Evolutionary conservation across 148 eudicot species (phyloP).

Genomic region (Rhododendron griersonianum): DNA sequence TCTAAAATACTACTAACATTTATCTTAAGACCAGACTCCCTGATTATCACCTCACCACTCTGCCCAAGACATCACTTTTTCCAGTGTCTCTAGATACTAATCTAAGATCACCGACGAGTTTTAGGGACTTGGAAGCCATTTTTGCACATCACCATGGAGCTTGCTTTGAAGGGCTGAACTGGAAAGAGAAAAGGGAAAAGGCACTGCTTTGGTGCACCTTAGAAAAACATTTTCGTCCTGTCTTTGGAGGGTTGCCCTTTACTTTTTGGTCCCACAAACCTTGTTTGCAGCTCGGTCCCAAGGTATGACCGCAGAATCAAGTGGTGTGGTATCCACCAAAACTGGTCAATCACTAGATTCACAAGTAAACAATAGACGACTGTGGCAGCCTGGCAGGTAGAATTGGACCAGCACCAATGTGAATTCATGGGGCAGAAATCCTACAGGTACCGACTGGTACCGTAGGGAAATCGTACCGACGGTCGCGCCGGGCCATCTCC

Average conservation of each 20-base stretch:
- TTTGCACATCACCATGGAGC: background rate
- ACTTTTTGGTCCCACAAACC: background rate
- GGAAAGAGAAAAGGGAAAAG: background rate
- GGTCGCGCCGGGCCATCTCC: too few relatives aligned
- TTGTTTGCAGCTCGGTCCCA: background rate
- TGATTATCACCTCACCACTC: background rate
- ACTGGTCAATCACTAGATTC: background rate
- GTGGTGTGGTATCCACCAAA: background rate
- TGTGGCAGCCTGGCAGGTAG: background rate
- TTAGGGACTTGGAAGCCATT: background rate
- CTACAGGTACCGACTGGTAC: too few relatives aligned
- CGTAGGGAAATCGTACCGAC: too few relatives aligned
- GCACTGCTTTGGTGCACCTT: background rate
- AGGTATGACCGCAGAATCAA: background rate
- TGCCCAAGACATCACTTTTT: background rate
- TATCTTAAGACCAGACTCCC: background rate
- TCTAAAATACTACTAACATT: too few relatives aligned
- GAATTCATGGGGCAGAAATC: too few relatives aligned
- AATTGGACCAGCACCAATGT: background rate
- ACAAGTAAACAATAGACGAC: background rate
- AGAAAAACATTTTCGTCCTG: background rate
- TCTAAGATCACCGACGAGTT: background rate
- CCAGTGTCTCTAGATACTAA: background rate
- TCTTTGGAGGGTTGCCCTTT: background rate
- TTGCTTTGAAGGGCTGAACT: background rate